A percentile compares a stretch with the other conserved stretches of the same genome.
These are phyloP conservation scores for Cyberlindnera bimundalis DNA, from an alignment of 805 yeast species.

Conservation along the genomic window DNA sequence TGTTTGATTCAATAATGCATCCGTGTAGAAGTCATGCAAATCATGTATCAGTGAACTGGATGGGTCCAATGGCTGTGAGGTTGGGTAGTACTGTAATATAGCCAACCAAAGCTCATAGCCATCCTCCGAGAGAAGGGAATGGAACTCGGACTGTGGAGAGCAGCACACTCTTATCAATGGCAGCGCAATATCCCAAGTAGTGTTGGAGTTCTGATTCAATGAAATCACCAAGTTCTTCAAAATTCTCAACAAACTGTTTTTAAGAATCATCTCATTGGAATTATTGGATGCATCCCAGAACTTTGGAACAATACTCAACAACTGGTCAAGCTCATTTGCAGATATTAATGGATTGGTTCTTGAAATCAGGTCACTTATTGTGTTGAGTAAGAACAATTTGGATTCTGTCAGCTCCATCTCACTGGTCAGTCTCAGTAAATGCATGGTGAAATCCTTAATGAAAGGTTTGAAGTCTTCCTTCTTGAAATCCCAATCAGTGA, in stretches of 20 bases:
- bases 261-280: slow-evolving; percentile 43
- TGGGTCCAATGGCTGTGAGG: slow-evolving; percentile 12
- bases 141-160: slow-evolving; percentile 52
- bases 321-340: slow-evolving; percentile 44
- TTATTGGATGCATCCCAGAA: slow-evolving; percentile 65
- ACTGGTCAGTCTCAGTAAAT: slow-evolving; percentile 48
- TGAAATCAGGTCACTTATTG: slow-evolving; percentile 59
- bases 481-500: slow-evolving; percentile 86
- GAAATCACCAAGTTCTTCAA: slow-evolving; percentile 54
- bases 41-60: slow-evolving; percentile 20
- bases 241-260: slow-evolving; percentile 51
- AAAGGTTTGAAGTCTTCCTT: slow-evolving; percentile 66
- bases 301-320: slow-evolving; percentile 60
- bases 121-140: slow-evolving; percentile 70
- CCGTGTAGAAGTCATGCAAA: slow-evolving; percentile 37
- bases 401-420: slow-evolving; percentile 64
- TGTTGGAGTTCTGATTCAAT: slow-evolving; percentile 49
- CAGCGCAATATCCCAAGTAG: slow-evolving; percentile 51
- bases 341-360: slow-evolving; percentile 63
- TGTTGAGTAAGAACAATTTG: slow-evolving; percentile 67
- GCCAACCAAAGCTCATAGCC: slow-evolving; percentile 84
- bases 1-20: slow-evolving; percentile 65
- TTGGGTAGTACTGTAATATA: slow-evolving; percentile 59
- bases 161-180: slow-evolving; percentile 65
- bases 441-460: slow-evolving; percentile 46